Base-by-base conservation (phyloP, 176 grass and related monocot genomes). In the Zea mays region DNA sequence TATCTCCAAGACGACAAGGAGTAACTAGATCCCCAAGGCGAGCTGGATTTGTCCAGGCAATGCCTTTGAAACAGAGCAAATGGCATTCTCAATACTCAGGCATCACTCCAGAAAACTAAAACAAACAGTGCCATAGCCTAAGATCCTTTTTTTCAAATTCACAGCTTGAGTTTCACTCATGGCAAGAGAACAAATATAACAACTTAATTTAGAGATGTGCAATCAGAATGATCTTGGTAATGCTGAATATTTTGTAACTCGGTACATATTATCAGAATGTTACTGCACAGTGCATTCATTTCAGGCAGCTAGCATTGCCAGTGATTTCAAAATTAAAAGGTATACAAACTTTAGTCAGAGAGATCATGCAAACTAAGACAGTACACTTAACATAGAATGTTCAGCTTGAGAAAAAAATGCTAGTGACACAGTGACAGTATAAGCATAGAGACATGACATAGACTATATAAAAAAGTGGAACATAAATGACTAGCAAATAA, bases 21-120 rank as follows among this genome's bases (percentile, higher is more conserved):
- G 50, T 54, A 54, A 54, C 15, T 54, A 54, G 50, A 54, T 54
- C 50, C 50, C 50, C 50, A 16, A 6, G 50, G 50, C 50, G 6
- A 54, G 50, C 16, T 54, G 50, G 50, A 6, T 27, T 27, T 54
- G 0, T 17, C 50, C 15, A 54, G 50, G 2, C 11, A 16, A 54
- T 17, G 50, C 50, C 50, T 54, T 54, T 54, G 15, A 17, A 54
- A 54, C 50, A 54, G 50, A 54, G 50, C 5, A 54, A 54, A 17
- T 17, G 50, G 7, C 49, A 27, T 2, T 52, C 67, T 43, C 15
- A 74, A 52, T 81, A 50, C 10, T 83, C 51, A 61, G 10, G 20
- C 7, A 87, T 50, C 40, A 55, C 44, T 58, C 66, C 42, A 77
- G 58, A 83, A 41, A 57, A 79, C 50, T 72, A 82, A 78, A n/a